phyloP scores from a whole-genome alignment of 1,284 basidiomycete genomes.

The Rhodotorula sp. region DNA sequence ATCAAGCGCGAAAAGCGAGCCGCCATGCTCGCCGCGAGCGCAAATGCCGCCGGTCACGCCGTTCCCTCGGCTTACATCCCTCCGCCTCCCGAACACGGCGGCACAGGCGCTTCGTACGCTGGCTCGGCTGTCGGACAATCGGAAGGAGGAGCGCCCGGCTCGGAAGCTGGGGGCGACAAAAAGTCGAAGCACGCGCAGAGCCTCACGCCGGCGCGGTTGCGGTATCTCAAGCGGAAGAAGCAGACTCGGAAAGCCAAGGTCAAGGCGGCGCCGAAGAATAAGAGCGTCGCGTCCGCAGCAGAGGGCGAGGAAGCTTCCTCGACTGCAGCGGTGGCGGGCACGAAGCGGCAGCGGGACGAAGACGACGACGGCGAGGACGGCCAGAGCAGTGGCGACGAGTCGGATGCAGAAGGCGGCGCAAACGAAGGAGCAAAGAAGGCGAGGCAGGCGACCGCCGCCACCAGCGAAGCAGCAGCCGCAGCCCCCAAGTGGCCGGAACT shows the following conservation, averaged over 20 bases:
- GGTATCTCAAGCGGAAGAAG: conserved; percentile 66
- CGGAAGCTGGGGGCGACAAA: conserved; percentile 17
- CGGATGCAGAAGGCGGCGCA: conserved; percentile 4
- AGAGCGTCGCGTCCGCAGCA: neutral
- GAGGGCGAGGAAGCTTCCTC: conserved; percentile 4
- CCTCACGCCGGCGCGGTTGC: conserved; percentile 61
- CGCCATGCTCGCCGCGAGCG: conserved; percentile 20
- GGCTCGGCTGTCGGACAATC: neutral
- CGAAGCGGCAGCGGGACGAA: conserved; percentile 17
- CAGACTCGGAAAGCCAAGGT: conserved; percentile 54
- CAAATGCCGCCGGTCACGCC: neutral
- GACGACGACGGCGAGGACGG: conserved; percentile 13
- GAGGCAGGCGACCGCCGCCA: neutral
- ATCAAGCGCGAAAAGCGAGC: conserved; percentile 37
- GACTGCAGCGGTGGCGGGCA: conserved; percentile 1
- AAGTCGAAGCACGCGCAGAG: conserved; percentile 36
- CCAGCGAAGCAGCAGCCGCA: conserved; percentile 10
- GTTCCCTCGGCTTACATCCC: conserved; percentile 10
- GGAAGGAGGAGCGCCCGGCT: neutral
- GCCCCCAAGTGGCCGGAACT: conserved; percentile 23
- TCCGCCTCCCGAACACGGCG: neutral
- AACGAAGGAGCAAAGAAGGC: neutral
- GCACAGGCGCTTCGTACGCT: neutral
- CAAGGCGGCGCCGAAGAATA: conserved; percentile 44
- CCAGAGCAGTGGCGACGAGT: conserved; percentile 26